These are phyloP conservation scores for Umbelopsis ramanniana DNA, from an alignment of 192 early-diverging fungal species.

Conservation along the genomic window DNA sequence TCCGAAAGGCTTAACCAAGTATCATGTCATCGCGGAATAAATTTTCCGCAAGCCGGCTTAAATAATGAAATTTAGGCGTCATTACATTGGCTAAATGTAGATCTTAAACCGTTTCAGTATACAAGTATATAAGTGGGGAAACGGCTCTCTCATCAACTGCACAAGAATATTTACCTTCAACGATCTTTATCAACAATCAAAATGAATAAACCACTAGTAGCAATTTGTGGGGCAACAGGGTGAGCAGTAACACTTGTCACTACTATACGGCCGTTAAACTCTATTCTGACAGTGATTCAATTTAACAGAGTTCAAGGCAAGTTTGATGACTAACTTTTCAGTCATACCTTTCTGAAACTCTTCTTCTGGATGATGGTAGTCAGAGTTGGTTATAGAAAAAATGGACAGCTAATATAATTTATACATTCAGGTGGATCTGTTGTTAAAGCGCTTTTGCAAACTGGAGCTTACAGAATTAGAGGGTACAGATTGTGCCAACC, in stretches of 20 bases:
- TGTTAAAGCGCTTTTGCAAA: neutral
- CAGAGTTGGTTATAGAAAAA: neutral
- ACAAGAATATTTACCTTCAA: no score
- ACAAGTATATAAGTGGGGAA: no score
- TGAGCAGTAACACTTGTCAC: neutral
- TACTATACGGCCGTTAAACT: neutral
- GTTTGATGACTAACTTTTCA: neutral
- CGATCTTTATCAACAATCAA: neutral
- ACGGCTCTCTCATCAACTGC: no score
- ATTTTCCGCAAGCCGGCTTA: no score
- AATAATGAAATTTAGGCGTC: no score
- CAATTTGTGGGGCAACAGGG: neutral
- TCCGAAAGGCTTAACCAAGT: no score
- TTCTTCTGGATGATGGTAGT: neutral
- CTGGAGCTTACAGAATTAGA: conserved; percentile 15
- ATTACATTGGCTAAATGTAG: no score
- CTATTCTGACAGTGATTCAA: neutral
- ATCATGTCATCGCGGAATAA: no score
- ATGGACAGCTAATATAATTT: neutral
- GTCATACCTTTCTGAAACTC: neutral
- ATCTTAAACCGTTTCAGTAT: no score
- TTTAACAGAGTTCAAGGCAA: neutral
- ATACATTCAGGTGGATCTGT: conserved; percentile 1
- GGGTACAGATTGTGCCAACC: neutral
- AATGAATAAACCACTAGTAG: conserved; percentile 4